These are phyloP conservation scores for Tetrahymena malaccensis DNA, from an alignment of 73 alveolate species.

Conservation along the genomic window DNA sequence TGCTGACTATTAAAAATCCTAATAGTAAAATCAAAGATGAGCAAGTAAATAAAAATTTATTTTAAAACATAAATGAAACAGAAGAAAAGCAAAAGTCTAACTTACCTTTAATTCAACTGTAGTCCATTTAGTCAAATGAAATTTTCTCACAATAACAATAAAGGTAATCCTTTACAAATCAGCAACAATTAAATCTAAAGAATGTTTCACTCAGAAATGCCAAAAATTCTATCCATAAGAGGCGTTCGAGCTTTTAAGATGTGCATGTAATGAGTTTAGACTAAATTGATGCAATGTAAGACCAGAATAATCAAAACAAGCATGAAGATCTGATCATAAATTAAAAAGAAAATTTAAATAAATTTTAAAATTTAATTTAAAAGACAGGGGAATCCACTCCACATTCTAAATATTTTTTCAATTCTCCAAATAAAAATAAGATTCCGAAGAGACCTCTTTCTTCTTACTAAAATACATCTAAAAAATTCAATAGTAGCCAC, in stretches of 20 bases:
- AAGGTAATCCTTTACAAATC: neutral
- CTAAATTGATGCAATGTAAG: neutral
- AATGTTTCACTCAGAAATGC: neutral
- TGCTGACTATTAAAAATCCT: neutral
- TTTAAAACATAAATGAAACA: neutral
- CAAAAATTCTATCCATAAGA: neutral
- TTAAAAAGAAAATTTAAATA: neutral
- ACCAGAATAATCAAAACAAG: neutral
- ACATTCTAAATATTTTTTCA: neutral
- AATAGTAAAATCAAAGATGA: neutral
- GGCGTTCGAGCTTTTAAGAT: neutral
- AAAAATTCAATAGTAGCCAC: neutral
- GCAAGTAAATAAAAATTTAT: neutral
- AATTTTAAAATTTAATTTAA: neutral
- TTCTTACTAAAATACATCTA: neutral
- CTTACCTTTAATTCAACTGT: neutral
- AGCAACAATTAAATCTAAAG: neutral
- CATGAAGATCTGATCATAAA: neutral
- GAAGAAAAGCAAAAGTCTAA: neutral
- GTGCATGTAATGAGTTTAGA: neutral
- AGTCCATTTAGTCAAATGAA: neutral
- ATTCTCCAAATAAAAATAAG: neutral
- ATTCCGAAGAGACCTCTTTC: neutral
- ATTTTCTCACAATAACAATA: neutral
- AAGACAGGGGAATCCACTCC: neutral